Evolutionary conservation across 306 rosid species (phyloP).

Genomic region (Glycyrrhiza uralensis): DNA sequence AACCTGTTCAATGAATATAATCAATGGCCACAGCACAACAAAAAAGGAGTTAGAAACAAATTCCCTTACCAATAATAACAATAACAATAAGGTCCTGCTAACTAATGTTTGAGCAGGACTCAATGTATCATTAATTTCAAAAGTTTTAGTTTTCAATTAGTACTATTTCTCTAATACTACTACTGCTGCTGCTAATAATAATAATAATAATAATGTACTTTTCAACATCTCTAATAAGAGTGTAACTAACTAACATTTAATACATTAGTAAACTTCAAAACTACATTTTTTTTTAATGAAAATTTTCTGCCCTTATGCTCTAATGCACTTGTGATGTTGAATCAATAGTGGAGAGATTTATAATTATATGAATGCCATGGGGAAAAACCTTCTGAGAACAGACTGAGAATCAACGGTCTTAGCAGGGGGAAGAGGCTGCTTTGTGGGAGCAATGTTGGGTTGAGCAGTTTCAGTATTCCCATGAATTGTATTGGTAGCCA

Average conservation of each 20-base stretch:
- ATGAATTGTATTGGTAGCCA: conserved; percentile 55
- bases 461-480: conserved; percentile 46
- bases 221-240: no score
- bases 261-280: no score
- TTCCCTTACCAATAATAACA: neutral
- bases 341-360: neutral
- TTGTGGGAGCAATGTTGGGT: conserved; percentile 36
- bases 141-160: no score
- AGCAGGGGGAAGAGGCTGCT: conserved; percentile 48
- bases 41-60: conserved; percentile 25
- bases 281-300: no score
- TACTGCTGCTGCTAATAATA: no score
- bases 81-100: neutral
- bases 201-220: no score
- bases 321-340: neutral
- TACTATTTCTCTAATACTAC: no score
- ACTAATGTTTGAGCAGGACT: no score
- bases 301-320: no score
- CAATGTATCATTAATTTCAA: no score
- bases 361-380: neutral
- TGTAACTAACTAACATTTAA: no score
- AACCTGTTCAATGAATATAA: conserved; percentile 45
- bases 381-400: conserved; percentile 68
- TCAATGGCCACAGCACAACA: neutral
- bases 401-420: conserved; percentile 78